These are phyloP conservation scores for Dactylellina haptotyla DNA, from an alignment of 2,329 filamentous ascomycete species.

Conservation along the genomic window DNA sequence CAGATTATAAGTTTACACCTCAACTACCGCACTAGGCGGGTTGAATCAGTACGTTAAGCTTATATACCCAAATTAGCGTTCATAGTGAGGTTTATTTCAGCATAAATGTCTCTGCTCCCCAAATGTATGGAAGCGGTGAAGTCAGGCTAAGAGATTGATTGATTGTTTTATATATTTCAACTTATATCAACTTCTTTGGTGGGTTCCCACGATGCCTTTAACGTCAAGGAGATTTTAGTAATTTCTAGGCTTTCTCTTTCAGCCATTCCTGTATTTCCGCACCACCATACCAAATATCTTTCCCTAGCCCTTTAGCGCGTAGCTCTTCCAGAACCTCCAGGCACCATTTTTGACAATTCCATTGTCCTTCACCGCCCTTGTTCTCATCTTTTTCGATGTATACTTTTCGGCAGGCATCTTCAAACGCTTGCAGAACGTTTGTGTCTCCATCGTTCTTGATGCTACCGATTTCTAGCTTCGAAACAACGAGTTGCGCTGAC, in stretches of 20 bases:
- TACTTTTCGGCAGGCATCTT: neutral
- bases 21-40: too few species aligned
- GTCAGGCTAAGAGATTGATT: too few species aligned
- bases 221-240: neutral
- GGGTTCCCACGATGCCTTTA: too few species aligned
- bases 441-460: neutral
- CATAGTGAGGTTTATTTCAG: too few species aligned
- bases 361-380: constrained; percentile 12
- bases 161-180: too few species aligned
- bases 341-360: constrained; percentile 40
- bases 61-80: too few species aligned
- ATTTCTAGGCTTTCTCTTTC: constrained; percentile 16
- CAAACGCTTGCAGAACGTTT: constrained; percentile 12
- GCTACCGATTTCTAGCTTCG: constrained; percentile 33
- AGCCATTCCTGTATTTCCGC: constrained; percentile 23
- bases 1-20: too few species aligned
- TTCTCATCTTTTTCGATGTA: constrained; percentile 32
- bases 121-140: too few species aligned
- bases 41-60: too few species aligned
- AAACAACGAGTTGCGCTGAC: constrained; percentile 11
- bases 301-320: neutral
- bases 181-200: too few species aligned
- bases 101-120: too few species aligned
- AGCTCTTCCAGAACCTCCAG: constrained; percentile 23
- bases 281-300: constrained; percentile 26